Percentiles rank a stretch among this genome's conserved stretches.
These are phyloP conservation scores for Trypanosoma rangeli DNA, from an alignment of 208 protist species.

Conservation along the genomic window DNA sequence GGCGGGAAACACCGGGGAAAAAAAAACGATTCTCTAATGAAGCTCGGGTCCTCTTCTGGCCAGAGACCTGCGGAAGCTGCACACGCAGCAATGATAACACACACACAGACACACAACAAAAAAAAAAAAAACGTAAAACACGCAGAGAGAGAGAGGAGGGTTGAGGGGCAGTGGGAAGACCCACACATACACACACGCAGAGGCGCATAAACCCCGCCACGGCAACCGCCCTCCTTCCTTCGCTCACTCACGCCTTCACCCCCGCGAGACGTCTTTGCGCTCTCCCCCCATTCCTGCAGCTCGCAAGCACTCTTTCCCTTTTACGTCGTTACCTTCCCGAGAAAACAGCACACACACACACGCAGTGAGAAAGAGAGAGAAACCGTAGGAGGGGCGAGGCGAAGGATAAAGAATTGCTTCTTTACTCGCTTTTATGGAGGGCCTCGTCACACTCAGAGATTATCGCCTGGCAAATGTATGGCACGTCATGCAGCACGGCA, in stretches of 20 bases:
- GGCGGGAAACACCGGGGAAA: neutral
- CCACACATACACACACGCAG: neutral
- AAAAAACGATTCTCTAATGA: neutral
- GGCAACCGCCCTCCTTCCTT: neutral
- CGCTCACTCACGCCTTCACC: neutral
- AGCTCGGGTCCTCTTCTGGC: neutral
- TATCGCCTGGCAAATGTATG: constrained; percentile 53
- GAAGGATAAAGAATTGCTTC: constrained; percentile 8
- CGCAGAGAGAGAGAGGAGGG: neutral
- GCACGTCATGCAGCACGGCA: constrained; percentile 19
- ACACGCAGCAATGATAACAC: neutral
- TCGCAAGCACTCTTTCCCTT: neutral
- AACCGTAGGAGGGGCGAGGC: constrained; percentile 8
- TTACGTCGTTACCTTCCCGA: neutral
- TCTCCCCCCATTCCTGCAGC: neutral
- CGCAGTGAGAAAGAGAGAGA: neutral
- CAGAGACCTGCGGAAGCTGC: too few species aligned
- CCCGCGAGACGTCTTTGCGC: neutral
- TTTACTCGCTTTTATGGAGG: constrained; percentile 22
- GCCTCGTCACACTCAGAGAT: constrained; percentile 67
- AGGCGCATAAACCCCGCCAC: neutral
- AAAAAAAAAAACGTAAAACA: constrained; percentile 11
- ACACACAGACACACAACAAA: neutral
- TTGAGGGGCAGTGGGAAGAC: neutral
- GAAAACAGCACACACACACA: neutral